Conservation (phyloP, 345 rosid species). For the Gossypium turneri region DNA sequence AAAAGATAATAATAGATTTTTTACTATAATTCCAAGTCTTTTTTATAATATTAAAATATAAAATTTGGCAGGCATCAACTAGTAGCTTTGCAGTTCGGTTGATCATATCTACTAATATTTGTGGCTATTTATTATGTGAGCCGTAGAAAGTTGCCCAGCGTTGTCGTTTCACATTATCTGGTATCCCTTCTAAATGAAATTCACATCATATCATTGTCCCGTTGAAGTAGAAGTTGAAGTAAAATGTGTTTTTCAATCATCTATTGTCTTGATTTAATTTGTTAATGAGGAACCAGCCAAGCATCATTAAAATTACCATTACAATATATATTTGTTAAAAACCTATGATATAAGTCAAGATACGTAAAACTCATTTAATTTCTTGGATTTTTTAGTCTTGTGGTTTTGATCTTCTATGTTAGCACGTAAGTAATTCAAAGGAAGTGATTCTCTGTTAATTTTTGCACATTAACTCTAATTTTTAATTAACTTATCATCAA, state of each 20-base stretch:
- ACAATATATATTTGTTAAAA: background rate
- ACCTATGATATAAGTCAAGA: too few relatives aligned
- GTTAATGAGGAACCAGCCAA: background rate
- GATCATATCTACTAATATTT: background rate
- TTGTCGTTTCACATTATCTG: too few relatives aligned
- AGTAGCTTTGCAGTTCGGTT: background rate
- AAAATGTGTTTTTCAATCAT: background rate
- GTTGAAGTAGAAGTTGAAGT: background rate
- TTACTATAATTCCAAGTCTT: too few relatives aligned
- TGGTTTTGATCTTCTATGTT: too few relatives aligned
- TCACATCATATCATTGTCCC: background rate
- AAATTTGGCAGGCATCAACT: background rate
- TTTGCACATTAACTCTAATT: too few relatives aligned
- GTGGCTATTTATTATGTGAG: background rate
- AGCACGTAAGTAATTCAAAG: too few relatives aligned
- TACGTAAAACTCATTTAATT: too few relatives aligned
- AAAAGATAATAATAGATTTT: too few relatives aligned
- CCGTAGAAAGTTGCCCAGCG: background rate
- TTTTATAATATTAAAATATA: too few relatives aligned
- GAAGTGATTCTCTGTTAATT: too few relatives aligned
- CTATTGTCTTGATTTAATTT: background rate
- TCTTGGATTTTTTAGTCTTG: too few relatives aligned
- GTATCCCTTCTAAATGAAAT: background rate
- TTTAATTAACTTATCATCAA: too few relatives aligned
- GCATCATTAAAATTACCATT: background rate